Base-by-base conservation (phyloP, 169 alveolate genomes). In the Plasmodium ovale region DNA sequence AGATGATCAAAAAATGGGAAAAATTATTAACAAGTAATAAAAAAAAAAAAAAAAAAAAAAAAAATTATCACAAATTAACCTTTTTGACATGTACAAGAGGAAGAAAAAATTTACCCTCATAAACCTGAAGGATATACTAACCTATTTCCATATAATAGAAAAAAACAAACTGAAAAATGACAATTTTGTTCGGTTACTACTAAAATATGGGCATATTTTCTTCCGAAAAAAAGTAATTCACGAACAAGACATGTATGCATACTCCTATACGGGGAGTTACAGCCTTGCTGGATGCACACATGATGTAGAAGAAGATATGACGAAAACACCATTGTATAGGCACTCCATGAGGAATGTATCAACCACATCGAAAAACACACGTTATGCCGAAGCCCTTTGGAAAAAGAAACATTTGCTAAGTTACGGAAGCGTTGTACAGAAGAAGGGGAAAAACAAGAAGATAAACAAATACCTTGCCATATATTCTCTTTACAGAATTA, bases 111-210 rank as follows among this genome's bases (percentile, higher is more conserved):
- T 79, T 0, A 7, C 68, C 4, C 59, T 79, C 35, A 79, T 79
- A 33, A 10, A 56, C 31, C 31, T 79, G 31, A 79, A 79, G 37
- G 89, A 79, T 68, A 64, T 79, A 12, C 27, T 79, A 21, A 58
- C 79, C 2, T 79, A 79, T 42, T 12, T 79, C 19, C 65, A 79
- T 49, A 56, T 79, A 37, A 51, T 79, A 9, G 65, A 79, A 25
- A 79, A 29, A 42, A 79, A 79, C 58, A 68, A 79, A 39, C 21
- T 79, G 42, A 79, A 79, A 42, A 68, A 79, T 39, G 65, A 79
- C n/a, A 2, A 51, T 12, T 79, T 79, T 58, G 35, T 79, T 23
- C 21, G 29, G 23, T 31, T 35, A 23, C 16, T 79, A 14, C 56
- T 79, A 29, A 49, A 68, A 23, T 79, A 79, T 39, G 53, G 60